These are phyloP conservation scores for Xylaria sp. DNA, from an alignment of 2,329 filamentous ascomycete genomes.

Conservation along the genomic window DNA sequence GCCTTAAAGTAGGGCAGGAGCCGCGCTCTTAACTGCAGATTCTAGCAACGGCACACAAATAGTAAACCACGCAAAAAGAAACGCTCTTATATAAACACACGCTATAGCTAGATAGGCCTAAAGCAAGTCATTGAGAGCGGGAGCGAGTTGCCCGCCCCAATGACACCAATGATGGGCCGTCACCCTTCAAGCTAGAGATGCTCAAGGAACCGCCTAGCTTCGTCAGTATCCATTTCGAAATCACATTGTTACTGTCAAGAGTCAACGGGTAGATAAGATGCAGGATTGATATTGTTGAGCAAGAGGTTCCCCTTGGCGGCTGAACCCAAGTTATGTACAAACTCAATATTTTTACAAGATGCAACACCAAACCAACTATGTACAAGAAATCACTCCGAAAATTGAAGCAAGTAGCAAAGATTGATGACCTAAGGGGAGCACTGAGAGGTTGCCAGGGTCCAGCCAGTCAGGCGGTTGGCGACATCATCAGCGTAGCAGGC, in stretches of 20 bases:
- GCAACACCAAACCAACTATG: neutral
- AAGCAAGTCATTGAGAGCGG: too few relatives aligned
- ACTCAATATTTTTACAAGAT: neutral
- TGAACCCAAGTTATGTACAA: neutral
- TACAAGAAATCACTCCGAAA: neutral
- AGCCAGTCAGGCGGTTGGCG: conserved; percentile 52
- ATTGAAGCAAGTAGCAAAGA: neutral
- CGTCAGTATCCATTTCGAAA: neutral
- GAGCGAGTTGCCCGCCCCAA: too few relatives aligned
- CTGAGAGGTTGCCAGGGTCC: conserved; percentile 22
- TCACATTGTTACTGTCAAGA: neutral
- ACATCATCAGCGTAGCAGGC: conserved; percentile 63
- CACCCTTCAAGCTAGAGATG: too few relatives aligned
- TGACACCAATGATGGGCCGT: too few relatives aligned
- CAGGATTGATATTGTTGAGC: neutral
- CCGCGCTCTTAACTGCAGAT: too few relatives aligned
- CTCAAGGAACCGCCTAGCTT: neutral
- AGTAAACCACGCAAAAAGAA: too few relatives aligned
- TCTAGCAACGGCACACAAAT: too few relatives aligned
- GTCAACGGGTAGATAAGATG: neutral
- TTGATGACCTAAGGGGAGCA: neutral
- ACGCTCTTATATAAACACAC: too few relatives aligned
- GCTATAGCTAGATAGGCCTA: too few relatives aligned
- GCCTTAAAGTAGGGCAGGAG: too few relatives aligned
- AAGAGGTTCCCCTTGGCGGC: neutral